Base-by-base conservation (phyloP, 805 yeast species). In the Starmera pachycereana region DNA sequence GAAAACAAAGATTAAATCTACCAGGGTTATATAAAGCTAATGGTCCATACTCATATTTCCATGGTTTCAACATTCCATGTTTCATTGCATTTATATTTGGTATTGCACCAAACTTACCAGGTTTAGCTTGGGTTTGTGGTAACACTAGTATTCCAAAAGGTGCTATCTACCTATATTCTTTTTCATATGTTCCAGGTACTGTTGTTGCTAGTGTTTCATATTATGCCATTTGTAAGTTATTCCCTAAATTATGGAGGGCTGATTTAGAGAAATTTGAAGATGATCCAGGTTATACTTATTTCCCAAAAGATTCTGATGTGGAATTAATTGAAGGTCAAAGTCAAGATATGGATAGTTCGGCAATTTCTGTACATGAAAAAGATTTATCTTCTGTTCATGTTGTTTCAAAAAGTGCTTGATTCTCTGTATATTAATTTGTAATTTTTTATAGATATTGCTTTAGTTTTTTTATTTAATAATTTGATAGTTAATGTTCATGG, bases 31-130 rank as follows among this genome's bases (percentile, higher is more conserved):
- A 80, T 63, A 56, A 71, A 56, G 12, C 46, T 49, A 47, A 62
- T 57, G 48, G 69, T 55, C 51, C 62, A 58, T 46, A 61, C 62
- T 48, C 83, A 82, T 68, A 71, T 63, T 65, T 77, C 65, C 65
- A 67, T 64, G 95, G 95, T 22, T 52, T 74, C 60, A 83, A 84
- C 58, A 81, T 89, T 83, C 70, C 92, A 49, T 95, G 89, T 1
- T 76, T 73, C 47, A 75, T 71, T 29, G 90, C 95, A 1, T 86
- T 61, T 44, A 18, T 59, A 12, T 47, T 58, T 40, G 66, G 67
- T 39, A 53, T 62, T 37, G 62, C 58, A 12, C 68, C 68, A 31
- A 61, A 62, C 40, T 48, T 63, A 40, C 66, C 67, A 12, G 68
- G 68, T 32, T 54, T 63, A 39, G 52, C 62, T 30, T 61, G 60